Percentiles rank a stretch among this genome's conserved stretches.
These are phyloP conservation scores for Leucaena leucocephala DNA, from an alignment of 306 rosid species.

Conservation along the genomic window DNA sequence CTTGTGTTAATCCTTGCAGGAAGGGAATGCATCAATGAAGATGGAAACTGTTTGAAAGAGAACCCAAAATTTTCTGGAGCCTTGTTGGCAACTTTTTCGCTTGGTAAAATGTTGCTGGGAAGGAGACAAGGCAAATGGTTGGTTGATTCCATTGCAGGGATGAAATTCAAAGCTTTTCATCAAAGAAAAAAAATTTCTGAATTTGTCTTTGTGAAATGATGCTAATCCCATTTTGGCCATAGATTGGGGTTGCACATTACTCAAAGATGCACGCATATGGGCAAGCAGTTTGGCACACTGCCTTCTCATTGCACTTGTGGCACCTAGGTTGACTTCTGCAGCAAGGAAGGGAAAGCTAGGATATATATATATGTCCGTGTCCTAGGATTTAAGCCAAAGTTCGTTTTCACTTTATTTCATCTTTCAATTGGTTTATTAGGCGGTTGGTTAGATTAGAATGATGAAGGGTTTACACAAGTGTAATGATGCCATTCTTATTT, in stretches of 20 bases:
- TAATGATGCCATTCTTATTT: background rate
- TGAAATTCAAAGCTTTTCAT: background rate
- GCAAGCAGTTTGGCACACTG: background rate
- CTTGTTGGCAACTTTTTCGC: background rate
- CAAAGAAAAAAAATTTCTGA: background rate
- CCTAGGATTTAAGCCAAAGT: background rate
- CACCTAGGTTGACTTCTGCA: background rate
- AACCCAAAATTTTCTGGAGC: background rate
- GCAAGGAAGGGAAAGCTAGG: background rate
- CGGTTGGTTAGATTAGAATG: background rate
- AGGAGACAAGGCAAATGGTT: background rate
- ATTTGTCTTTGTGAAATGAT: background rate
- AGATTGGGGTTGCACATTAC: background rate
- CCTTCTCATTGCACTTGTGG: background rate
- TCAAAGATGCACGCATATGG: background rate
- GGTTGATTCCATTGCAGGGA: background rate
- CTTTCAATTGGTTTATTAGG: background rate
- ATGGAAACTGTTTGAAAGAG: background rate
- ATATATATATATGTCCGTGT: background rate
- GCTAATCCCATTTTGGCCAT: background rate
- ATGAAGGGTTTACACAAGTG: background rate
- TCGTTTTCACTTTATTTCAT: background rate
- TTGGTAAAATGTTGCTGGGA: background rate
- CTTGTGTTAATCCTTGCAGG: background rate
- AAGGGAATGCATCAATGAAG: background rate